These are phyloP conservation scores for Monilinia fructicola DNA, from an alignment of 2,329 filamentous ascomycete species.

Conservation along the genomic window DNA sequence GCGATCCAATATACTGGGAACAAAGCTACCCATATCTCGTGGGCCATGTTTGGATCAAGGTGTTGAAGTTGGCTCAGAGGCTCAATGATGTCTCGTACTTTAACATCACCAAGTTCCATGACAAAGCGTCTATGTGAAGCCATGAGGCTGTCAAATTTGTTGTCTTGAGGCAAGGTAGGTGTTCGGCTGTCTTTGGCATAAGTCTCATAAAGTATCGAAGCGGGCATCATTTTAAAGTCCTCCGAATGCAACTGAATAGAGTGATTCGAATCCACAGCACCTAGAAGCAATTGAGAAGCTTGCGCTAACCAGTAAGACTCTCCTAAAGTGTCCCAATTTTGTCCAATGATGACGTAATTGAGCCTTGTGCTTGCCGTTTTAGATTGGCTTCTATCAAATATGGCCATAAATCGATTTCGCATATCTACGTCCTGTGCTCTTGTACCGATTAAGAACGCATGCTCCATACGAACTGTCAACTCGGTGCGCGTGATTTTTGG, in stretches of 20 bases:
- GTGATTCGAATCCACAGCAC: slow-evolving; percentile 83
- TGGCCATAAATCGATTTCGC: slow-evolving; percentile 93
- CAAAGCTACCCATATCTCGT: slow-evolving; percentile 85
- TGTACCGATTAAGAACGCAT: slow-evolving; percentile 95
- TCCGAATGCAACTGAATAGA: slow-evolving; percentile 75
- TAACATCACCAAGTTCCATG: slow-evolving; percentile 78
- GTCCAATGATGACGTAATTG: slow-evolving; percentile 82
- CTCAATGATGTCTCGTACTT: slow-evolving; percentile 83
- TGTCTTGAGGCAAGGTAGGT: slow-evolving; percentile 72
- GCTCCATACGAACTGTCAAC: slow-evolving; percentile 93
- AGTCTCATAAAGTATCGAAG: slow-evolving; percentile 70
- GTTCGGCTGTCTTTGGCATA: slow-evolving; percentile 68
- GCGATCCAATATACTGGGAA: slow-evolving; percentile 96
- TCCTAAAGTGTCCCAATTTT: slow-evolving; percentile 94
- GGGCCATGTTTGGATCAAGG: slow-evolving; percentile 75
- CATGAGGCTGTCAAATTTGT: slow-evolving; percentile 78
- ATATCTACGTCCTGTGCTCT: slow-evolving; percentile 92
- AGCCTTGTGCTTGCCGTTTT: slow-evolving; percentile 86
- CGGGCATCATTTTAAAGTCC: slow-evolving; percentile 76
- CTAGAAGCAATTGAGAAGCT: slow-evolving; percentile 88
- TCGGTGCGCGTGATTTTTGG: slow-evolving; percentile 93
- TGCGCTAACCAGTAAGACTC: slow-evolving; percentile 98
- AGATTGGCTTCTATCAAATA: slow-evolving; percentile 94
- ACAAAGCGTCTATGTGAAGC: slow-evolving; percentile 79
- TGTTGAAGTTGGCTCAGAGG: slow-evolving; percentile 92